phyloP scores from a whole-genome alignment of 140 eudicot genomes.

The Senecio squalidus region DNA sequence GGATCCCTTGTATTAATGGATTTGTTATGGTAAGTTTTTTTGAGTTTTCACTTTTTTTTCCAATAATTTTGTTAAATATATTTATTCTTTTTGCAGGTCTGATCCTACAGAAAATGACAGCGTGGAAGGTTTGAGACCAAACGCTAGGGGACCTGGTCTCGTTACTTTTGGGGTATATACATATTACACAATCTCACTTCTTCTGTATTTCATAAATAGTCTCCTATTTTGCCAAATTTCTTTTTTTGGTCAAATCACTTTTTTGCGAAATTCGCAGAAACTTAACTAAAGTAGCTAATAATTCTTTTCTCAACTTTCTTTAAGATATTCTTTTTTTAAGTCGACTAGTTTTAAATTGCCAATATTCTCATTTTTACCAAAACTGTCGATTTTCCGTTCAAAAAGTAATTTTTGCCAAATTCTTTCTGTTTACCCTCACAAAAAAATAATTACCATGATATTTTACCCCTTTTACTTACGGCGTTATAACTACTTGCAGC shows the following conservation, averaged over 20 bases:
- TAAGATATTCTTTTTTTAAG: too few relatives aligned
- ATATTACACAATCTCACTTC: constrained; percentile 9
- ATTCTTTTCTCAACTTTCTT: too few relatives aligned
- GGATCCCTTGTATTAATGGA: constrained; percentile 91
- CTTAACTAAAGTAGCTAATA: too few relatives aligned
- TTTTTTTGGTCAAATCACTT: too few relatives aligned
- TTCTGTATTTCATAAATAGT: too few relatives aligned
- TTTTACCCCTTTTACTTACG: background rate
- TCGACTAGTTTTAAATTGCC: too few relatives aligned
- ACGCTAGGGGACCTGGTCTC: constrained; percentile 96
- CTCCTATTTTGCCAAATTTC: too few relatives aligned
- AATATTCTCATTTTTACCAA: too few relatives aligned
- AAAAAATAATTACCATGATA: background rate
- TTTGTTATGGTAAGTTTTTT: constrained; percentile 58
- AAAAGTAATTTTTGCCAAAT: too few relatives aligned
- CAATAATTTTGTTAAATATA: background rate
- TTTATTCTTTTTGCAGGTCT: constrained; percentile 54
- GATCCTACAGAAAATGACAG: constrained; percentile 99
- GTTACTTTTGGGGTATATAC: constrained; percentile 90
- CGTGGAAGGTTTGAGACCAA: constrained; percentile 89
- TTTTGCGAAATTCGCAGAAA: too few relatives aligned
- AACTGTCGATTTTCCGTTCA: too few relatives aligned
- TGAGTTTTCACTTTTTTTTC: background rate
- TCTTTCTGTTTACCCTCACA: too few relatives aligned
- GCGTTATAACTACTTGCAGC: constrained; percentile 48